Conservation (phyloP, 495 filamentous ascomycete genomes). For the Paragyromitra xinjiangensis region DNA sequence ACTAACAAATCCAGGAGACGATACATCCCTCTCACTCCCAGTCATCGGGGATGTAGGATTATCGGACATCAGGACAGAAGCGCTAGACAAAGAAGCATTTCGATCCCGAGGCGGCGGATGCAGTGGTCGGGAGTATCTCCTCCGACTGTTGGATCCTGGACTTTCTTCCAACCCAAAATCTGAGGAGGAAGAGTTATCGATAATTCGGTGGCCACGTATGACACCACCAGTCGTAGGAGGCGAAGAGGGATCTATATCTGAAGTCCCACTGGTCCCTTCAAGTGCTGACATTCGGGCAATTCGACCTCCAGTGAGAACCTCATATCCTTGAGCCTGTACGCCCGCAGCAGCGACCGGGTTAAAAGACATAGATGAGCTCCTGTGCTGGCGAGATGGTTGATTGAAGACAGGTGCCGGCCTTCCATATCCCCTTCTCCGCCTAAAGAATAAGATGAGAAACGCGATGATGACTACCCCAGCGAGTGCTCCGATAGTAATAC, state of each 20-base stretch:
- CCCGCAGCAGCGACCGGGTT: conserved; percentile 59
- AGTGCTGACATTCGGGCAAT: conserved; percentile 96
- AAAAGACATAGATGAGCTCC: conserved; percentile 64
- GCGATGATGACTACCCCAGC: conserved; percentile 73
- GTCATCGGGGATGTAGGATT: conserved; percentile 79
- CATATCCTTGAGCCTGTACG: conserved; percentile 68
- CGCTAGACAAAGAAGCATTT: conserved; percentile 88
- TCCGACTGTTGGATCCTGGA: conserved; percentile 66
- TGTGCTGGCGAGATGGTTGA: conserved; percentile 81
- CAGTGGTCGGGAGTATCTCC: conserved; percentile 59
- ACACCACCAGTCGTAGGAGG: conserved; percentile 36
- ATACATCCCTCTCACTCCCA: conserved; percentile 76
- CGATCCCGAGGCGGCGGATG: conserved; percentile 73
- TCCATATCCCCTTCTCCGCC: conserved; percentile 68
- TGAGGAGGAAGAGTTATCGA: conserved; percentile 73
- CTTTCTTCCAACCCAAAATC: conserved; percentile 78
- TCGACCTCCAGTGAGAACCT: conserved; percentile 82
- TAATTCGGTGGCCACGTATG: conserved; percentile 47
- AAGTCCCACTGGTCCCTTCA: conserved; percentile 63
- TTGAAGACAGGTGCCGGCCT: conserved; percentile 71
- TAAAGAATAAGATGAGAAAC: conserved; percentile 69
- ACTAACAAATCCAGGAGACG: conserved; percentile 82
- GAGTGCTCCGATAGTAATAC: conserved; percentile 84
- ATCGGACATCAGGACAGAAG: conserved; percentile 73
- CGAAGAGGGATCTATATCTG: conserved; percentile 42